phyloP scores from a whole-genome alignment of 352 stramenopile genomes.

The Thraustotheca clavata region DNA sequence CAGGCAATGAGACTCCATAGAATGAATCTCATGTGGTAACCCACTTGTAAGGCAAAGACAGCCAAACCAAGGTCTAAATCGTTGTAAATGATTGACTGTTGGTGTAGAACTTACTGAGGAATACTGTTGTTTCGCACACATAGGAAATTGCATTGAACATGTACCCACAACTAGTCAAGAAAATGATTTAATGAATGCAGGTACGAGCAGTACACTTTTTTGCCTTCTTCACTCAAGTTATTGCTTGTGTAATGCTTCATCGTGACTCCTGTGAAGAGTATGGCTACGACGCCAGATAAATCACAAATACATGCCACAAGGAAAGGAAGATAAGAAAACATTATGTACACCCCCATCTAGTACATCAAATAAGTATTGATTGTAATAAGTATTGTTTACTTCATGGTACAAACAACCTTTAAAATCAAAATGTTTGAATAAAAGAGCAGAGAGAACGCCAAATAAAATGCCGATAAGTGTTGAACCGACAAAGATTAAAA shows the following conservation, averaged over 20 bases:
- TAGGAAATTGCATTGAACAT: constrained; percentile 56
- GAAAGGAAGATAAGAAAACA: constrained; percentile 34
- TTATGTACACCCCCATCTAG: constrained; percentile 28
- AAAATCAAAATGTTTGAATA: constrained; percentile 71
- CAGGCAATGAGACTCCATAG: constrained; percentile 44
- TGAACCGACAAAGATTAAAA: constrained; percentile 52
- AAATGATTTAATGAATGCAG: neutral
- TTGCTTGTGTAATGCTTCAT: constrained; percentile 38
- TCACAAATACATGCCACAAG: constrained; percentile 25
- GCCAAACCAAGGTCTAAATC: constrained; percentile 56
- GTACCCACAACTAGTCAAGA: constrained; percentile 22
- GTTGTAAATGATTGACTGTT: neutral
- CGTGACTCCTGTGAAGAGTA: constrained; percentile 57
- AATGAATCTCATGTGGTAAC: constrained; percentile 41
- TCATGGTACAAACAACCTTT: constrained; percentile 47
- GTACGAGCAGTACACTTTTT: constrained; percentile 24
- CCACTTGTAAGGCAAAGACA: constrained; percentile 42
- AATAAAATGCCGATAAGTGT: constrained; percentile 52
- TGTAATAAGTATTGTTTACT: constrained; percentile 17
- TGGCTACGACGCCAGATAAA: constrained; percentile 65
- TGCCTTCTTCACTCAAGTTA: constrained; percentile 28
- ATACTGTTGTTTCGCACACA: constrained; percentile 65
- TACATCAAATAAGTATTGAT: neutral
- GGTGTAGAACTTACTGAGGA: constrained; percentile 32
- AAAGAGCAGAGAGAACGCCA: constrained; percentile 36